phyloP scores from a whole-genome alignment of 2,329 filamentous ascomycete genomes.

The Curvularia spicifera region DNA sequence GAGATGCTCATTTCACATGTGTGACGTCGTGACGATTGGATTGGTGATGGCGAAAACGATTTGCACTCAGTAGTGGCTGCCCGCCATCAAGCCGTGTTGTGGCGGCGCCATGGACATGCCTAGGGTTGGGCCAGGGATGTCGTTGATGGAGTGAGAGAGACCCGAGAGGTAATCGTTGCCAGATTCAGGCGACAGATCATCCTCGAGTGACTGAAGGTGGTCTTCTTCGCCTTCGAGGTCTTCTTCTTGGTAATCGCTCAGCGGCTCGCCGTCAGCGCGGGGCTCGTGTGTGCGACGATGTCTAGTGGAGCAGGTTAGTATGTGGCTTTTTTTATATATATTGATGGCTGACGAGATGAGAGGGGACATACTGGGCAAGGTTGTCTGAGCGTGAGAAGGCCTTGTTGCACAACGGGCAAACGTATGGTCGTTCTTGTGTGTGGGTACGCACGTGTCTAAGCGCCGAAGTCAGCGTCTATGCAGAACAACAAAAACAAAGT shows the following conservation, averaged over 20 bases:
- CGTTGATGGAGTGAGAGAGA: slow-evolving; percentile 42
- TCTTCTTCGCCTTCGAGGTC: slow-evolving; percentile 90
- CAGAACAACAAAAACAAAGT: slow-evolving; percentile 38
- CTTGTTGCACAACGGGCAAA: slow-evolving; percentile 97
- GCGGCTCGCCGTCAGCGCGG: slow-evolving; percentile 67
- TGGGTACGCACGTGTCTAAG: slow-evolving; percentile 96
- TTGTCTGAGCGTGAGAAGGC: slow-evolving; percentile 99
- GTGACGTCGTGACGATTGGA: slow-evolving; percentile 26
- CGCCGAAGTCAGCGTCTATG: slow-evolving; percentile 59
- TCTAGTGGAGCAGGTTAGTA: slow-evolving; percentile 56
- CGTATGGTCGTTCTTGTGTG: slow-evolving; percentile 98
- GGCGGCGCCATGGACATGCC: slow-evolving; percentile 52
- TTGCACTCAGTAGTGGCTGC: slow-evolving; percentile 51
- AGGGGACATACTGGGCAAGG: slow-evolving; percentile 81
- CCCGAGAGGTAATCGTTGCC: slow-evolving; percentile 64
- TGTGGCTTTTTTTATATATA: slow-evolving; percentile 8
- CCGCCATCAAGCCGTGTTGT: slow-evolving; percentile 53
- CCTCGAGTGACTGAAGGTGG: slow-evolving; percentile 79
- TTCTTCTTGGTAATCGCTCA: slow-evolving; percentile 73
- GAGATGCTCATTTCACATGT: slow-evolving; percentile 33
- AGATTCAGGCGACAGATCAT: slow-evolving; percentile 77
- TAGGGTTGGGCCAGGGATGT: slow-evolving; percentile 45
- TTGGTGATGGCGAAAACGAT: slow-evolving; percentile 15
- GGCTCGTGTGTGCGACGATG: slow-evolving; percentile 83
- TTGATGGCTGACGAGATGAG: slow-evolving; percentile 13